These are phyloP conservation scores for Anisodus acutangulus DNA, from an alignment of 257 asterid genomes.

Conservation along the genomic window DNA sequence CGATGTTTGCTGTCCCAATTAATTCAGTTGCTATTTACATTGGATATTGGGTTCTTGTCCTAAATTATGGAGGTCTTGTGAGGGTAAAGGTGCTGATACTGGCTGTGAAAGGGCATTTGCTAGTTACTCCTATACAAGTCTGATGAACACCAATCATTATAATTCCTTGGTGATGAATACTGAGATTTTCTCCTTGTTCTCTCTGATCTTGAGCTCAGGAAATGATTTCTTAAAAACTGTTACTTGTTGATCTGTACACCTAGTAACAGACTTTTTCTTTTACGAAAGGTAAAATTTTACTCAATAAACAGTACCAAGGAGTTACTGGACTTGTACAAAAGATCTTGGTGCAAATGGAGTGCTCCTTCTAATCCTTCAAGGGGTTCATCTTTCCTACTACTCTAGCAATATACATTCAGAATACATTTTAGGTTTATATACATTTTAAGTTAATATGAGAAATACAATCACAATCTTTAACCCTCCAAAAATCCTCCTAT, in stretches of 20 bases:
- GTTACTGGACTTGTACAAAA: background rate
- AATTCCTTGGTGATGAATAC: slow-evolving; percentile 23
- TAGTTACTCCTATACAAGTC: background rate
- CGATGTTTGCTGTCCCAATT: background rate
- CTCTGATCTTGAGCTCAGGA: slow-evolving; percentile 22
- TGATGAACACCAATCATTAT: slow-evolving; percentile 20
- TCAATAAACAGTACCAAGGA: background rate
- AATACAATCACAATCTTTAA: slow-evolving; percentile 3
- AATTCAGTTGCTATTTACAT: slow-evolving; percentile 13
- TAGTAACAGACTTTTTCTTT: background rate
- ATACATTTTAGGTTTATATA: background rate
- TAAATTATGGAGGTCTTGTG: background rate
- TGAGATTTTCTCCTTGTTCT: slow-evolving; percentile 3
- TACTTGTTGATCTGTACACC: slow-evolving; percentile 2
- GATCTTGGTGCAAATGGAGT: background rate
- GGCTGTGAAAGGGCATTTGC: slow-evolving; percentile 20
- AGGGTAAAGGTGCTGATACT: slow-evolving; percentile 12
- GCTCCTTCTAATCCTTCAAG: slow-evolving; percentile 17
- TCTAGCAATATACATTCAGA: background rate
- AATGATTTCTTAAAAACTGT: background rate
- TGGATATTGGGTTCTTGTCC: background rate
- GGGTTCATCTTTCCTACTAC: slow-evolving; percentile 6
- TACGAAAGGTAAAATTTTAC: background rate
- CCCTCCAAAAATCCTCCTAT: background rate
- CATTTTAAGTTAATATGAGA: background rate